These are phyloP conservation scores for Capsella rubella DNA, from an alignment of 441 rosid species.

Conservation along the genomic window DNA sequence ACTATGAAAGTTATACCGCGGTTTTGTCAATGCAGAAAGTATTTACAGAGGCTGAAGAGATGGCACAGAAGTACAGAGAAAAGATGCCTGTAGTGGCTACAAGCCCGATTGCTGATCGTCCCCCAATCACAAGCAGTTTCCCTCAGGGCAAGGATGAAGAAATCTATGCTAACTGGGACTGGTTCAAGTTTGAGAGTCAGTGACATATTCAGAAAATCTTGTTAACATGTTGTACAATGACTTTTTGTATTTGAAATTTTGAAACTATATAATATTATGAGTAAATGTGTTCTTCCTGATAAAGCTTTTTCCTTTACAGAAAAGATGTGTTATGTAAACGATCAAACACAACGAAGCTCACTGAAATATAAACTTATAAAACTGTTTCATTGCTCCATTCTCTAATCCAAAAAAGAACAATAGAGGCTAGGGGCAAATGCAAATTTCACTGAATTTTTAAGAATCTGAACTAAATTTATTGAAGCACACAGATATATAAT, in stretches of 20 bases:
- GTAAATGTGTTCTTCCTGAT: conserved; percentile 24
- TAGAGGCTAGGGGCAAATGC: background rate
- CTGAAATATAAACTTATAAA: background rate
- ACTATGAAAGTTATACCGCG: background rate
- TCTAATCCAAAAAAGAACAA: conserved; percentile 21
- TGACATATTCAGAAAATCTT: conserved; percentile 28
- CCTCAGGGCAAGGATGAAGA: conserved; percentile 60
- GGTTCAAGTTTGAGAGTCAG: conserved; percentile 82
- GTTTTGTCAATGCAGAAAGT: conserved; percentile 60
- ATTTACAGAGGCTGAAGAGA: conserved; percentile 79
- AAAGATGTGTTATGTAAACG: background rate
- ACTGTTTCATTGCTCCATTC: background rate
- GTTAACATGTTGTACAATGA: conserved; percentile 29
- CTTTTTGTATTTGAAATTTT: conserved; percentile 21
- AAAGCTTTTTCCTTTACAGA: background rate
- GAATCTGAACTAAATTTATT: conserved; percentile 27
- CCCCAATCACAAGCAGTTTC: conserved; percentile 45
- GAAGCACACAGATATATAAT: background rate
- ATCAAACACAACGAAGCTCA: conserved; percentile 21
- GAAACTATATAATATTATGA: conserved; percentile 19
- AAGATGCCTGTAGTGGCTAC: conserved; percentile 51
- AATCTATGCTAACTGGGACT: conserved; percentile 83
- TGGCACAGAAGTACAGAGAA: conserved; percentile 76
- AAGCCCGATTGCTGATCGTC: conserved; percentile 37
- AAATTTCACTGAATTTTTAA: background rate